Evolutionary conservation across 352 stramenopile genomes (phyloP).

Genomic region (Globisporangium acanthophoron): DNA sequence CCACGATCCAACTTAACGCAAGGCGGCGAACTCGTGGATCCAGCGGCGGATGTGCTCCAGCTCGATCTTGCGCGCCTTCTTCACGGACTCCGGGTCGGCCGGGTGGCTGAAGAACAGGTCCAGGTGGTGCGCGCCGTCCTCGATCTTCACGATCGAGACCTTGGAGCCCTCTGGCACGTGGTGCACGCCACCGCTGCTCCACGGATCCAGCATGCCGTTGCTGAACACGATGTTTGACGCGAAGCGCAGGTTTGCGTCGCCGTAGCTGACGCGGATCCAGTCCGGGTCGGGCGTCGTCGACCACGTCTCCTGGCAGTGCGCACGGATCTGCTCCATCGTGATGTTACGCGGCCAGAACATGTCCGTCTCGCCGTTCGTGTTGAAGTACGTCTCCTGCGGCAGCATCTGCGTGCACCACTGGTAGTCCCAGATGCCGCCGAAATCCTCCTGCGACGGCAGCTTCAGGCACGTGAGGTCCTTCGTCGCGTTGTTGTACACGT

Average conservation of each 20-base stretch:
- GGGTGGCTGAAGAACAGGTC: slow-evolving; percentile 91
- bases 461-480: slow-evolving; percentile 67
- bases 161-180: slow-evolving; percentile 42
- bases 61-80: slow-evolving; percentile 63
- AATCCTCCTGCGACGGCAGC: slow-evolving; percentile 58
- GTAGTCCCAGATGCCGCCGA: slow-evolving; percentile 89
- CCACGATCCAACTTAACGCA: too few relatives aligned
- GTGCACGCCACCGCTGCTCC: slow-evolving; percentile 86
- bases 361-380: slow-evolving; percentile 82
- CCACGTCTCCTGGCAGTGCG: slow-evolving; percentile 66
- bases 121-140: slow-evolving; percentile 85
- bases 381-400: slow-evolving; percentile 85
- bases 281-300: slow-evolving; percentile 60
- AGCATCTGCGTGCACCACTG: slow-evolving; percentile 93
- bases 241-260: slow-evolving; percentile 43
- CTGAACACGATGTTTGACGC: slow-evolving; percentile 95
- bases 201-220: slow-evolving; percentile 93
- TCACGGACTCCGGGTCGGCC: slow-evolving; percentile 80
- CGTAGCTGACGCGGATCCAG: slow-evolving; percentile 75
- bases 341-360: slow-evolving; percentile 89
- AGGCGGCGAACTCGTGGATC: slow-evolving; percentile 65
- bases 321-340: slow-evolving; percentile 46
- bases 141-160: slow-evolving; percentile 62
- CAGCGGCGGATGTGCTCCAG: slow-evolving; percentile 77
- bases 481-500: slow-evolving; percentile 89